Percentiles rank a stretch among this genome's conserved stretches.
Evolutionary conservation across 2,329 filamentous ascomycete species (phyloP).

Genomic region (Grosmannia huntii): DNA sequence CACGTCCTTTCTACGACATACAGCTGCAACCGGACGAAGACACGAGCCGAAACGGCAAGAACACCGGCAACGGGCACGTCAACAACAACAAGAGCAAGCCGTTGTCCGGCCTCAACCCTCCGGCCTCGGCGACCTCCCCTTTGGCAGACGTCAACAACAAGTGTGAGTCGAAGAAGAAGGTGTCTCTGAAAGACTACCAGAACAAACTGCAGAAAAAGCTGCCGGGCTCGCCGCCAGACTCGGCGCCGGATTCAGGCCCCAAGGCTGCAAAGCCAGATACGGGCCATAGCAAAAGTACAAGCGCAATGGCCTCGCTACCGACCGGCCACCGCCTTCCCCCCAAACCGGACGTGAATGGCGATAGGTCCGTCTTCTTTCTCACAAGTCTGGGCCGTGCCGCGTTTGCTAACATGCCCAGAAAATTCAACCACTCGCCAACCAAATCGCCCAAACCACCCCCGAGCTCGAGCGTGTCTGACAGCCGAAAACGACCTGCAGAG

Average conservation of each 20-base stretch:
- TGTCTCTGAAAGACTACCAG: slow-evolving; percentile 47
- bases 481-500: slow-evolving; percentile 34
- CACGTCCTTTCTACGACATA: slow-evolving; percentile 44
- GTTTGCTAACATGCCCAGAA: slow-evolving; percentile 14
- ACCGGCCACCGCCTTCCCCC: slow-evolving; percentile 4
- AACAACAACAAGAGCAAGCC: not conserved
- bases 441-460: slow-evolving; percentile 21
- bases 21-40: slow-evolving; percentile 30
- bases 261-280: slow-evolving; percentile 5
- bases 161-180: slow-evolving; percentile 26
- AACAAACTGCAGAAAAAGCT: slow-evolving; percentile 32
- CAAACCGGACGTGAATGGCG: slow-evolving; percentile 16
- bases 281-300: slow-evolving; percentile 11
- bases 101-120: slow-evolving; percentile 21
- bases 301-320: slow-evolving; percentile 8
- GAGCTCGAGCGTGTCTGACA: slow-evolving; percentile 26
- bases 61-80: not conserved
- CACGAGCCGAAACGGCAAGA: not conserved
- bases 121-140: slow-evolving; percentile 15
- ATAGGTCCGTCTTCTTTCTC: slow-evolving; percentile 15
- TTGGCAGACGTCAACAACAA: slow-evolving; percentile 16
- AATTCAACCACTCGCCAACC: slow-evolving; percentile 11
- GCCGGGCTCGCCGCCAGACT: slow-evolving; percentile 19
- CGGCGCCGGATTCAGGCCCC: slow-evolving; percentile 13
- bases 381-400: not conserved